Base-by-base conservation (phyloP, 2,329 filamentous ascomycete genomes). In the Aspergillus tanneri region DNA sequence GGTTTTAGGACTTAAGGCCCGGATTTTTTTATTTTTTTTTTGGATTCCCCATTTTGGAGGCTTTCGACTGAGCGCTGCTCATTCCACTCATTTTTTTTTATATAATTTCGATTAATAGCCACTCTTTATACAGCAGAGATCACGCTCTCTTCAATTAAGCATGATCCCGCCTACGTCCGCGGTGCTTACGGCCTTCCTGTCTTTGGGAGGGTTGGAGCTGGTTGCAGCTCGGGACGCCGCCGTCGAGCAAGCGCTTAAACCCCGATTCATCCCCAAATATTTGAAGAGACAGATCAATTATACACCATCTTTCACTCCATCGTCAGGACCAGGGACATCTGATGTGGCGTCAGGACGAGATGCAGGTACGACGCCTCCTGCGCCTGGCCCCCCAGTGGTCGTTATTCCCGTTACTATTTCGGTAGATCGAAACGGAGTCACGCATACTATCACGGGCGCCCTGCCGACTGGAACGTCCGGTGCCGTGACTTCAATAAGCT, bases 211-310 rank as follows among this genome's bases (percentile, higher is more conserved):
- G 40, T 43, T 66, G 27, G 53, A 69, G 43, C 57, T 69, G 37
- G 65, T 64, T 47, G 55, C 61, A 41, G 68, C 68, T 25, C 54
- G 63, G 40, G 60, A 62, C 27, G 50, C 54, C 5, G 44, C 56
- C 12, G 50, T 56, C 42, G 56, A 57, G 9, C 57, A 60, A 43
- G 58, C 60, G 14, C 55, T 66, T 37, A 65, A 61, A 32, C 69
- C 69, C 28, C 66, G 63, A 24, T 68, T 63, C 54, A 60, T 67
- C 43, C 60, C 65, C 9, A 63, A 60, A 24, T 61, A 65, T n/a
- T 49, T 69, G 40, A 68, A 66, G 55, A 58, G 64, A 38, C 50
- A 55, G 27, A 35, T 56, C 25, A 49, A 49, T 49, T 45, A 52
- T 36, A 12, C 12, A 28, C 10, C 32, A 9, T 43, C 43, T 14